Base-by-base conservation (phyloP, 2,329 filamentous ascomycete genomes). In the Diplodia mutila region DNA sequence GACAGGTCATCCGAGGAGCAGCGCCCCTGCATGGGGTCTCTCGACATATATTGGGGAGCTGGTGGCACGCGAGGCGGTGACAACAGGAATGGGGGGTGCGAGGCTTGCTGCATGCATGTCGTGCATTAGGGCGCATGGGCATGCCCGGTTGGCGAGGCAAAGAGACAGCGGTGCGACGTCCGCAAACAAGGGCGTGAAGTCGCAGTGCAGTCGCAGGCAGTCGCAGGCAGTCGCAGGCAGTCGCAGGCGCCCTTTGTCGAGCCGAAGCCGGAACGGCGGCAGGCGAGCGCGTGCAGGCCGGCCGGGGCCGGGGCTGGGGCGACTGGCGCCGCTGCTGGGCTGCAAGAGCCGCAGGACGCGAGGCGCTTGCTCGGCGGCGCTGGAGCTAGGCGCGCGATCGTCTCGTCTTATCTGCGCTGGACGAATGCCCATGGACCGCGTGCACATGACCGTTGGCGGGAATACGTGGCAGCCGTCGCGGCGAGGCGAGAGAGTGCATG, bases 291-390 rank as follows among this genome's bases (percentile, higher is more conserved):
- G 39, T 66, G 64, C 49, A 14, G 48, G 29, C 29, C 29, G 39
- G 48, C 51, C 23, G 32, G 34, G 63, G 63, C 63, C n/a, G n/a
- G 25, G 61, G 61, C 21, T 23, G 32, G 61, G n/a, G 27, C 18
- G 12, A 25, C n/a, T n/a, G 42, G 7, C 25, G 39, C 49, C n/a
- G 29, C 29, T 46, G 29, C 29, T 46, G 48, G 34, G 52, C 64
- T 55, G 42, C 53, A 66, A 66, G 64, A 66, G 53, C 64, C 64
- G 53, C 64, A 66, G 64, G 64, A 63, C 59, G 59, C 59, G 59
- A 51, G 42, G 59, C 59, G 59, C 59, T 63, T 37, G 59, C 59
- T 48, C 39, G 59, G 29, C 49, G 57, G 57, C 48, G 57, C 57
- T 32, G 57, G 34, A 14, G 46, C 57, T 61, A 61, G 59, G 59